Base-by-base conservation (phyloP, 2,329 filamentous ascomycete species). In the Fusarium sp. region DNA sequence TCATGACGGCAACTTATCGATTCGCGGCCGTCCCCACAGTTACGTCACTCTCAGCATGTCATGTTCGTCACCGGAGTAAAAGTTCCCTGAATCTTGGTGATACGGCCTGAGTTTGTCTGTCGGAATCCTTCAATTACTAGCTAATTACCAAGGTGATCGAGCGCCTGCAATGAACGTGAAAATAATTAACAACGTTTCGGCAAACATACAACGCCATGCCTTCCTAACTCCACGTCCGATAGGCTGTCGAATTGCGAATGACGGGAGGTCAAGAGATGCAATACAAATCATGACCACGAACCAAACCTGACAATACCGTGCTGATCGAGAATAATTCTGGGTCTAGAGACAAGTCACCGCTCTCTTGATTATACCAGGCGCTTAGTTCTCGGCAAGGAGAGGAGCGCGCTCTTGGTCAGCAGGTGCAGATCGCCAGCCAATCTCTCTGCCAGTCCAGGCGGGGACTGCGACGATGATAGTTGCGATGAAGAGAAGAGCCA, bases 401-500 rank as follows among this genome's bases (percentile, higher is more conserved):
- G 90, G 90, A 57, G 90, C 90, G 72, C 89, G 89, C 84, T 92
- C 89, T 50, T 86, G 80, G 73, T 91, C 89, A 29, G 84, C 78
- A 45, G 82, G 76, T 7, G 80, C 76, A 47, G 82, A 80, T 60
- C 83, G 83, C 69, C 89, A 89, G 58, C 83, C 84, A 71, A 87
- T 78, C 56, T 91, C 88, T 64, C 87, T 85, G 67, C 92, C 92
- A 14, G 90, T 87, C 79, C 91, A 86, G 24, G 88, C 88, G 0
- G 93, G 92, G 37, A 93, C 82, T 3, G 90, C 92, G 62, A 94
- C 86, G 18, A 88, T 82, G 3, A 93, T 78, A 1, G 93, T 94
- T 20, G 90, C 83, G 22, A 95, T 81, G 80, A 96, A 93, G 62
- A 97, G 89, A 29, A 93, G 80, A 1, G 87, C 89, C 87, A 96